A percentile compares a stretch with the other conserved stretches of the same genome.
phyloP scores from a whole-genome alignment of 2,329 filamentous ascomycete species.

The Aspergillus quadricinctus region DNA sequence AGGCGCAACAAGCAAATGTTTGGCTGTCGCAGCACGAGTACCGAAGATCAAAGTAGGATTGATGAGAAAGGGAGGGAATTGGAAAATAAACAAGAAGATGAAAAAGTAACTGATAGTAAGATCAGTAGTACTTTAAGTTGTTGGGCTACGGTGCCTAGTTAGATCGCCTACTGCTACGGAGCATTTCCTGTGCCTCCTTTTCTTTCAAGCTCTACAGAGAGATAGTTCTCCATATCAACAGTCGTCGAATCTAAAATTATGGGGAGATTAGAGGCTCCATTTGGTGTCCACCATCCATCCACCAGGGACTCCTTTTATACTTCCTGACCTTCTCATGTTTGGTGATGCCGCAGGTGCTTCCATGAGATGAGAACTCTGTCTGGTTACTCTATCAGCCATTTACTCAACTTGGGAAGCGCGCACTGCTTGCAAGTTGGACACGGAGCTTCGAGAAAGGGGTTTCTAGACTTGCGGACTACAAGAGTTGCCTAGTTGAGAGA shows the following conservation, averaged over 20 bases:
- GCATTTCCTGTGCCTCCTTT: neutral
- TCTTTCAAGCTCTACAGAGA: neutral
- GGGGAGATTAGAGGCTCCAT: neutral
- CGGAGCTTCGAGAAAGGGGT: neutral
- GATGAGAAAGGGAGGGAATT: neutral
- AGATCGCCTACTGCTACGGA: neutral
- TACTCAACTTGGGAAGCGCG: neutral
- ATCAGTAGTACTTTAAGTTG: constrained; percentile 5
- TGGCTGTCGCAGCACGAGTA: constrained; percentile 3
- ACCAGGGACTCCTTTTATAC: neutral
- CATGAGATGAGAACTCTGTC: neutral
- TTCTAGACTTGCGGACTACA: neutral
- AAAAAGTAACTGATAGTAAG: constrained; percentile 3
- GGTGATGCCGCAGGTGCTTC: neutral
- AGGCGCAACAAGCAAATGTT: neutral
- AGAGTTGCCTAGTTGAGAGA: neutral
- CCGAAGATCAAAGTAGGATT: constrained; percentile 1
- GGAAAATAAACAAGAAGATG: neutral
- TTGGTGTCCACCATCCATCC: neutral
- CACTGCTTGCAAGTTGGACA: neutral
- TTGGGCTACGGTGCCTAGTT: neutral
- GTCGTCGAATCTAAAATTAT: constrained; percentile 3
- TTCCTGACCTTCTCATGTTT: neutral
- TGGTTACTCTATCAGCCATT: neutral
- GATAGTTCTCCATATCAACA: constrained; percentile 10